Evolutionary conservation across 2,329 filamentous ascomycete genomes (phyloP).

Genomic region (Curvularia lunata): DNA sequence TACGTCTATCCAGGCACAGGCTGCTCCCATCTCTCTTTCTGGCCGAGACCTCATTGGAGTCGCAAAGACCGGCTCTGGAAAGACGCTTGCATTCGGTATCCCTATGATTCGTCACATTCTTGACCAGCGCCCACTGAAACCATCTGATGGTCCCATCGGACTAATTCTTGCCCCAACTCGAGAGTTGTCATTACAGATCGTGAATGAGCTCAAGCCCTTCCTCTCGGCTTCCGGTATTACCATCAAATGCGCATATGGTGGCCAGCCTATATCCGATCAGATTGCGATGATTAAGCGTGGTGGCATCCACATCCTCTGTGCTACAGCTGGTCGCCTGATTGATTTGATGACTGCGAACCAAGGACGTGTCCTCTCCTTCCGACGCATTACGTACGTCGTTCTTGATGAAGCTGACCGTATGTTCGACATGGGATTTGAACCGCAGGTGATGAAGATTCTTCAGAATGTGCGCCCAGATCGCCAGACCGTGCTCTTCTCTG

Average conservation of each 20-base stretch:
- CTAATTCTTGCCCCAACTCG: slow-evolving; percentile 93
- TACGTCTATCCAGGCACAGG: slow-evolving; percentile 94
- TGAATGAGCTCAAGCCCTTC: slow-evolving; percentile 93
- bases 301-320: slow-evolving; percentile 86
- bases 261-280: slow-evolving; percentile 94
- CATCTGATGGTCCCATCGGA: slow-evolving; percentile 84
- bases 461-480: slow-evolving; percentile 88
- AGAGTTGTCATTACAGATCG: slow-evolving; percentile 92
- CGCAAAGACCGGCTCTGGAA: slow-evolving; percentile 96
- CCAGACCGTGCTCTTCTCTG: slow-evolving; percentile 94
- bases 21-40: slow-evolving; percentile 93
- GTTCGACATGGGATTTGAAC: slow-evolving; percentile 99
- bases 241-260: slow-evolving; percentile 91
- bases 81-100: slow-evolving; percentile 92
- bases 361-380: slow-evolving; percentile 90
- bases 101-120: slow-evolving; percentile 99
- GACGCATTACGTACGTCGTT: slow-evolving; percentile 89
- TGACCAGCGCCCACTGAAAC: slow-evolving; percentile 82
- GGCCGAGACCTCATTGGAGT: slow-evolving; percentile 95
- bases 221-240: slow-evolving; percentile 83
- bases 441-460: slow-evolving; percentile 96
- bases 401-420: slow-evolving; percentile 97
- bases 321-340: slow-evolving; percentile 93
- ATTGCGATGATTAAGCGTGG: slow-evolving; percentile 96
- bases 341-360: slow-evolving; percentile 92